Evolutionary conservation across 805 yeast species (phyloP), one percentile per base, ranked within the genome.

Genomic region (Grigorovia yakushimaensis): DNA sequence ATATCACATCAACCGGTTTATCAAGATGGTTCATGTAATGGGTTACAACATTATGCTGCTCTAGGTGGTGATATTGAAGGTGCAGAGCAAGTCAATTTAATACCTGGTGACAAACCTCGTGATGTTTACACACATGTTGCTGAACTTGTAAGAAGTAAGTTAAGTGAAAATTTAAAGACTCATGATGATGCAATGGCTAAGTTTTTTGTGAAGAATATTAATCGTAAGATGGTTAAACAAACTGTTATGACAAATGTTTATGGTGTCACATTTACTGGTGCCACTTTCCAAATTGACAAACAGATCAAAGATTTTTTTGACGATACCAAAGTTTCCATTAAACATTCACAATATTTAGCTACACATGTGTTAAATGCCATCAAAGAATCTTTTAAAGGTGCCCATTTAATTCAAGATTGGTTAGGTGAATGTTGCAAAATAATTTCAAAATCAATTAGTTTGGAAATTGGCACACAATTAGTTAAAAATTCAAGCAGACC

Each of bases 191-290:
- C 73, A 47, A 65, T 66, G 47, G 91, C 89, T 1, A 48, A 48
- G 10, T 45, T 54, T 36, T 66, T 84, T 39, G 70, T 74, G 48
- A 84, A 81, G 45, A 75, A 79, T 50, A 77, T 91, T 48, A 76
- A 82, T 18, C 77, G 98, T 57, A 91, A 91, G 61, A 82, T 93
- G 42, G 96, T 93, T 36, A 91, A 91, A 62, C 98, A 91, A 64
- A 88, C 98, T 0, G 98, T 91, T 22, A 91, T 91, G 98, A 91
- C 98, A 0, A 89, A 88, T 59, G 98, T 91, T 36, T 91, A 91
- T 62, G 98, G 98, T 58, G 98, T 91, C 11, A 91, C 98, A 0
- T 88, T 77, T 61, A 77, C 87, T 51, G 98, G 98, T 17, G 98
- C 98, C 0, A 78, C 87, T 17, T 82, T 81, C 3, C 98, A 91